Evolutionary conservation across 2,329 filamentous ascomycete species (phyloP).

Genomic region (Macrophomina pseudophaseolina): DNA sequence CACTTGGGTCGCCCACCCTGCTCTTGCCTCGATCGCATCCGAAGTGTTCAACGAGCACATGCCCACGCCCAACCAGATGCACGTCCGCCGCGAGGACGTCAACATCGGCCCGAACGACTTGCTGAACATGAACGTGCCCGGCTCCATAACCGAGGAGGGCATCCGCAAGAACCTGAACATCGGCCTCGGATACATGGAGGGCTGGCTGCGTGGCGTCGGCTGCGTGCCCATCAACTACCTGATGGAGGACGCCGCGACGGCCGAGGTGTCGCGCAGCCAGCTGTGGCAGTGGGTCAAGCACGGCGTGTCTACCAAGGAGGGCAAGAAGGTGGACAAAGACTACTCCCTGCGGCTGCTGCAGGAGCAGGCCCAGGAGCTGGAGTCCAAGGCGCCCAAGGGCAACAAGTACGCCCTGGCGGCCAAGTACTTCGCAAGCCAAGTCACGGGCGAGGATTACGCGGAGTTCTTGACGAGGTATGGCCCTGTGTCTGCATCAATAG

Average conservation of each 20-base stretch:
- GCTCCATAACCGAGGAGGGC: conserved; percentile 87
- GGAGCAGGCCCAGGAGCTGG: conserved; percentile 80
- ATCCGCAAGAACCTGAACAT: conserved; percentile 99
- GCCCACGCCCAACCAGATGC: conserved; percentile 97
- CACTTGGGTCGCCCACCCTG: conserved; percentile 97
- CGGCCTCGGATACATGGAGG: conserved; percentile 97
- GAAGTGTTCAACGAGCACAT: conserved; percentile 98
- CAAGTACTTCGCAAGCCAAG: conserved; percentile 89
- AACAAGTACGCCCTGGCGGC: conserved; percentile 92
- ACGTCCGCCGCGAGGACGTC: conserved; percentile 88
- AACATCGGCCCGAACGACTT: conserved; percentile 85
- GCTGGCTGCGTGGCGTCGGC: conserved; percentile 91
- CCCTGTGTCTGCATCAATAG: conserved; percentile 51
- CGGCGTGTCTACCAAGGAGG: conserved; percentile 77
- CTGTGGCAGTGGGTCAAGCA: conserved; percentile 94
- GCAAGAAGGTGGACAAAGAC: conserved; percentile 90
- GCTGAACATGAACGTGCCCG: conserved; percentile 97
- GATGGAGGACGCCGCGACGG: conserved; percentile 98
- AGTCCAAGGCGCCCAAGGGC: conserved; percentile 76
- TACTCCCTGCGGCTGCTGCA: conserved; percentile 86
- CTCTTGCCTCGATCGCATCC: conserved; percentile 82
- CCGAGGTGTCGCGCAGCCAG: conserved; percentile 92
- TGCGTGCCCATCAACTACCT: conserved; percentile 98
- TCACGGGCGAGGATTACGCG: conserved; percentile 96
- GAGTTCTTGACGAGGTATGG: conserved; percentile 89